Conservation (phyloP, 2,329 filamentous ascomycete genomes). For the Cercospora sp. region DNA sequence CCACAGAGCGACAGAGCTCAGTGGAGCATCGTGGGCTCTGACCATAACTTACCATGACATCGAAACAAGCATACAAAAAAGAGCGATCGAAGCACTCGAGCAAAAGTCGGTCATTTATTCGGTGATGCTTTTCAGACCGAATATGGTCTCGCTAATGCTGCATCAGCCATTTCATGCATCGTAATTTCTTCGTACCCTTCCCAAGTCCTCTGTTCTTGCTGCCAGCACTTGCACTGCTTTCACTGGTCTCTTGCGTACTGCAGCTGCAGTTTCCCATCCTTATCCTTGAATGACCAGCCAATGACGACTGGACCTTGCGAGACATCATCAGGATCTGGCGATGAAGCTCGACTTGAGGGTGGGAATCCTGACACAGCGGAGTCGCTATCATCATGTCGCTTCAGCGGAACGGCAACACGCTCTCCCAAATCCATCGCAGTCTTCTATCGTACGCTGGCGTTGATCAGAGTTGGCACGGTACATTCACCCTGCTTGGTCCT, state of each 20-base stretch:
- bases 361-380: neutral
- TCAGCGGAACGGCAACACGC: neutral
- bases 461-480: slow-evolving; percentile 77
- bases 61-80: no score
- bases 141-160: neutral
- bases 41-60: no score
- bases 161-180: neutral
- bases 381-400: neutral
- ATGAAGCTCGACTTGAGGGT: neutral
- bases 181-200: neutral
- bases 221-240: neutral
- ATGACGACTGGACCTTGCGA: neutral
- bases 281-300: neutral
- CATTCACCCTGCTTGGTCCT: slow-evolving; percentile 80
- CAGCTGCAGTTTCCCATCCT: neutral
- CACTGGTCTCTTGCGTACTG: neutral
- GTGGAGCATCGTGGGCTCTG: no score
- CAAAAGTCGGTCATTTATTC: no score
- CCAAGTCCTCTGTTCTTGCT: neutral
- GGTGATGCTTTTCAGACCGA: neutral
- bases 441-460: slow-evolving; percentile 74
- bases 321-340: neutral
- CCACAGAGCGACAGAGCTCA: no score
- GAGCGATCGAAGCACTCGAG: no score
- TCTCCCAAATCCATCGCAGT: neutral